Evolutionary conservation across 129 eudicot species (phyloP).

Genomic region (Calendula officinalis): DNA sequence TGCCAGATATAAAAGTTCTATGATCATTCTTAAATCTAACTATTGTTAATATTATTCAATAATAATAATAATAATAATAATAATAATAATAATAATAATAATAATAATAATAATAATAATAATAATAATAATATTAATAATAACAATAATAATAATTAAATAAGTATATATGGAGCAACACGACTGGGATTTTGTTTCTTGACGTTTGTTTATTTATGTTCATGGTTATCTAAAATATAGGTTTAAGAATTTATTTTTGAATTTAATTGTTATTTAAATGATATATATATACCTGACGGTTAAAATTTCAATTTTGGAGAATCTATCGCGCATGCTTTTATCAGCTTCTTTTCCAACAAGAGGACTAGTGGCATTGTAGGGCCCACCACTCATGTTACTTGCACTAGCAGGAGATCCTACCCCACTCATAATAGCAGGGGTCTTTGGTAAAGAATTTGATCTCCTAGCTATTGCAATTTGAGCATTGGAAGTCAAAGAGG

Average conservation of each 20-base stretch:
- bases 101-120: no score
- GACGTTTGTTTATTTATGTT: no score
- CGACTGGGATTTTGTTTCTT: no score
- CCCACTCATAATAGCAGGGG: constrained; percentile 68
- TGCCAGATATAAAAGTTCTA: no score
- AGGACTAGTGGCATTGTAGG: constrained; percentile 77
- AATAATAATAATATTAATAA: no score
- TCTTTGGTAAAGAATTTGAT: constrained; percentile 72
- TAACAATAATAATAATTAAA: no score
- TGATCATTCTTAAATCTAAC: no score
- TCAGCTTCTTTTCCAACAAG: constrained; percentile 65
- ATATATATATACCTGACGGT: constrained; percentile 47
- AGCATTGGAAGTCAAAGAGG: constrained; percentile 63
- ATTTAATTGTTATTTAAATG: no score
- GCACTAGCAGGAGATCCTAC: constrained; percentile 95
- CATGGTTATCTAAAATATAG: constrained; percentile 1
- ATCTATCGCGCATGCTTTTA: constrained; percentile 52
- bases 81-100: no score
- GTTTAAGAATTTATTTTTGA: not conserved
- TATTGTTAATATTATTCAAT: no score
- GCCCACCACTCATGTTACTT: constrained; percentile 56
- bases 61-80: no score
- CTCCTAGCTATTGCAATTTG: constrained; percentile 73
- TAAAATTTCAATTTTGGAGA: constrained; percentile 64
- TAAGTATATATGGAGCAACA: no score